These are phyloP conservation scores for Dalbergia cochinchinensis DNA, from an alignment of 306 rosid species.

Conservation along the genomic window DNA sequence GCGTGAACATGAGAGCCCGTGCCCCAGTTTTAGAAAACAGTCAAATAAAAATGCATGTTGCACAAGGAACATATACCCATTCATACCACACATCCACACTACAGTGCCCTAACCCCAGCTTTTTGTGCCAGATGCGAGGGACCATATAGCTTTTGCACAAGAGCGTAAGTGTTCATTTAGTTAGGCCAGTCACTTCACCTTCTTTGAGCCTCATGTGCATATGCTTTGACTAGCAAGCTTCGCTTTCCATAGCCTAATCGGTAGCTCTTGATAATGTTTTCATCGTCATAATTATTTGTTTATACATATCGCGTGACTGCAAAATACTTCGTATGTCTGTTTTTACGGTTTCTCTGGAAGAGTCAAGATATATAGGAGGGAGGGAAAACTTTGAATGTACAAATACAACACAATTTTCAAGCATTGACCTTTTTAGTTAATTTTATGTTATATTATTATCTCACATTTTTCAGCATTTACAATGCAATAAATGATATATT, in stretches of 20 bases:
- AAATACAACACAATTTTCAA: neutral
- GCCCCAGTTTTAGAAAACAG: slow-evolving; percentile 13
- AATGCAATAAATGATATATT: too few species aligned
- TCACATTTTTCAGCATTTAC: too few species aligned
- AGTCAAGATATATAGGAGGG: neutral
- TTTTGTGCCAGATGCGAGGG: neutral
- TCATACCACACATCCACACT: neutral
- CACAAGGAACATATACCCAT: slow-evolving; percentile 19
- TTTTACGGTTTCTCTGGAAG: too few species aligned
- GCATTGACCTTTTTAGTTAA: too few species aligned
- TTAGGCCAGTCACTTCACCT: slow-evolving; percentile 9
- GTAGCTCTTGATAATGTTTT: neutral
- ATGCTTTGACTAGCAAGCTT: neutral
- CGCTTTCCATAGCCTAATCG: neutral
- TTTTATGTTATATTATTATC: too few species aligned
- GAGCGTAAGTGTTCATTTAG: neutral
- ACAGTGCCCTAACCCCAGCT: neutral
- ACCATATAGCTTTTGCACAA: neutral
- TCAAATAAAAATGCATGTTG: slow-evolving; percentile 36
- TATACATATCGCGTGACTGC: neutral
- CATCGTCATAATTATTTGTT: neutral
- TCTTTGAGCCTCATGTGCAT: neutral
- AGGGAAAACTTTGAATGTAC: neutral
- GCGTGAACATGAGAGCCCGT: slow-evolving; percentile 26
- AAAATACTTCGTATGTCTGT: neutral